phyloP scores from a whole-genome alignment of 192 early-diverging fungal species.

The Rhizoclosmatium sp. region DNA sequence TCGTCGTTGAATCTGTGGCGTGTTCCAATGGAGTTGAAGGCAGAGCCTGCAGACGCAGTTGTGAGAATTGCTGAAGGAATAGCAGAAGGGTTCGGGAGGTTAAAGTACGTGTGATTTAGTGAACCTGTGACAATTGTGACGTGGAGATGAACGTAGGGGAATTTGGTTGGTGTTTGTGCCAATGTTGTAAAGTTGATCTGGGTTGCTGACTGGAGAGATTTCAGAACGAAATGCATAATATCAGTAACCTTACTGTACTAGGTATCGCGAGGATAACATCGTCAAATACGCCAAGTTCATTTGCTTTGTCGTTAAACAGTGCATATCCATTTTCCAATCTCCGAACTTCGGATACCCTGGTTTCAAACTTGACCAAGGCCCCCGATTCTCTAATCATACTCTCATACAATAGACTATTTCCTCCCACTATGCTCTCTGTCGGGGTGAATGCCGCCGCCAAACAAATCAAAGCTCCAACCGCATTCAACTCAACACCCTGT shows the following conservation, averaged over 20 bases:
- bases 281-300: constrained; percentile 59
- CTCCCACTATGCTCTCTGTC: constrained; percentile 56
- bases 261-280: constrained; percentile 69
- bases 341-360: constrained; percentile 36
- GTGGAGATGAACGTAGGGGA: constrained; percentile 52
- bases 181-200: constrained; percentile 13
- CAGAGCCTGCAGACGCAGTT: constrained; percentile 36
- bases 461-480: constrained; percentile 63
- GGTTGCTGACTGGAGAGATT: background rate
- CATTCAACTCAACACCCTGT: constrained; percentile 63
- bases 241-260: constrained; percentile 43
- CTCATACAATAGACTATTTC: constrained; percentile 71
- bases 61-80: constrained; percentile 61
- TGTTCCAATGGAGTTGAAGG: constrained; percentile 54
- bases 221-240: constrained; percentile 30
- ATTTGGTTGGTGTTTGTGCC: background rate
- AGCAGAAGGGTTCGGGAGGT: constrained; percentile 22
- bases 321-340: background rate
- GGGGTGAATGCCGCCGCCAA: constrained; percentile 53
- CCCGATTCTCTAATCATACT: constrained; percentile 53
- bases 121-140: constrained; percentile 66
- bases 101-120: constrained; percentile 61
- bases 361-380: constrained; percentile 57
- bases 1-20: constrained; percentile 40
- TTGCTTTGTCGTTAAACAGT: constrained; percentile 44